These are phyloP conservation scores for Brassica napus DNA, from an alignment of 345 rosid species.

Conservation along the genomic window Da-Ae NC_063452.1:30011001-30011500, in stretches of 20 bases:
- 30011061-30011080: conserved; percentile 5
- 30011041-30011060: conserved; percentile 76
- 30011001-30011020: conserved; percentile 47
- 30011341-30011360: conserved; percentile 91
- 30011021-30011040: conserved; percentile 52
- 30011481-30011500: conserved; percentile 71
- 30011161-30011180: conserved; percentile 93
- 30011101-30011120: conserved; percentile 83
- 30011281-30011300: conserved; percentile 91
- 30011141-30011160: conserved; percentile 94
- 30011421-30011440: conserved; percentile 80
- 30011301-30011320: conserved; percentile 79
- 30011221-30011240: conserved; percentile 81
- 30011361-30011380: conserved; percentile 78
- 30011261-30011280: conserved; percentile 67
- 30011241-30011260: conserved; percentile 73
- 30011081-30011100: conserved; percentile 74
- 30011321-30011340: conserved; percentile 91
- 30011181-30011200: conserved; percentile 53
- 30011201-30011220: conserved; percentile 64
- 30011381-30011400: conserved; percentile 74
- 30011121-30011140: conserved; percentile 98
- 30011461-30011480: conserved; percentile 90
- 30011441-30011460: conserved; percentile 88
- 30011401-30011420: conserved; percentile 67